Conservation (phyloP, 176 grass and related monocot species). For the Tillandsia fasciculata region DNA sequence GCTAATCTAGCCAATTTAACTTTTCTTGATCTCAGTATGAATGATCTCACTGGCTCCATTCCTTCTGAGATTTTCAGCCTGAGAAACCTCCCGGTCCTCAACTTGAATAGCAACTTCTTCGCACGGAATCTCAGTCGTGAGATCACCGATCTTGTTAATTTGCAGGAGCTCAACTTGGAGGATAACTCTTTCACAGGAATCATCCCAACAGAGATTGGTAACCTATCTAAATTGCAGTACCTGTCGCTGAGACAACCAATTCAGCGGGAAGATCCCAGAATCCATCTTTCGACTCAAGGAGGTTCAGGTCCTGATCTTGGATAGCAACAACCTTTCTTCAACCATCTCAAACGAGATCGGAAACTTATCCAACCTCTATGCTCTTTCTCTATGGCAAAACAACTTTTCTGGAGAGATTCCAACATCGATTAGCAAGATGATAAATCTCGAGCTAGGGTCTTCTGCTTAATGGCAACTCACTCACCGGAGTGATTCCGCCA, state of each 20-base stretch:
- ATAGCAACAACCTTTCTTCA: conserved; percentile 24
- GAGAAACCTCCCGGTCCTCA: conserved; percentile 9
- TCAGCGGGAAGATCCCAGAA: too few relatives aligned
- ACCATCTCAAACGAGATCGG: conserved; percentile 5
- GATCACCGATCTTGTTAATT: conserved; percentile 11
- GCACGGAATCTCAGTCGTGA: neutral
- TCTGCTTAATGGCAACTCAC: conserved; percentile 10
- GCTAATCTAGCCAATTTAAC: conserved; percentile 10
- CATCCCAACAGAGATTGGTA: conserved; percentile 15
- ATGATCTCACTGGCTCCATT: conserved; percentile 17
- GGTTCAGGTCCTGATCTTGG: conserved; percentile 12
- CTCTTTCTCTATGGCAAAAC: conserved; percentile 21
- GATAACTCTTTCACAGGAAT: conserved; percentile 9
- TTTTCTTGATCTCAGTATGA: conserved; percentile 17
- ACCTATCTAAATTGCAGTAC: neutral
- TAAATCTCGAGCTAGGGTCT: conserved; percentile 5
- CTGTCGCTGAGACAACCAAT: too few relatives aligned
- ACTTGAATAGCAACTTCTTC: conserved; percentile 10
- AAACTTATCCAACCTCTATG: conserved; percentile 17
- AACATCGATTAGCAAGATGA: neutral
- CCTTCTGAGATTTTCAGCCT: conserved; percentile 6
- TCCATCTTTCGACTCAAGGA: too few relatives aligned
- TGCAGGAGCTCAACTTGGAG: conserved; percentile 4
- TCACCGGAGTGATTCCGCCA: conserved; percentile 16
- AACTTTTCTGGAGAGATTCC: conserved; percentile 18